Evolutionary conservation across 768 basidiomycete genomes (phyloP).

Genomic region (Paxillus ammoniavirescens): DNA sequence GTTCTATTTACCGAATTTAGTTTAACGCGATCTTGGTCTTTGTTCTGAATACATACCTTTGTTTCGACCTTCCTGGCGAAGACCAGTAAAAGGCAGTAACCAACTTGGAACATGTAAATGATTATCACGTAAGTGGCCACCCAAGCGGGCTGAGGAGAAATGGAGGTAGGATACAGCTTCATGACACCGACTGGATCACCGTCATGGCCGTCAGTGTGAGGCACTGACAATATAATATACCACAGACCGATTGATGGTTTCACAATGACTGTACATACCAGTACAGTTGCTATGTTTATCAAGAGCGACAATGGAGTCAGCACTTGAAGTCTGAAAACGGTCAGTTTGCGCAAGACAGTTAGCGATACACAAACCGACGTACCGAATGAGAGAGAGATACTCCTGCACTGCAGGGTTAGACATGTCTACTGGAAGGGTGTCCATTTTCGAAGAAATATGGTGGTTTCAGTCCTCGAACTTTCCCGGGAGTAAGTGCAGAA

Average conservation of each 20-base stretch:
- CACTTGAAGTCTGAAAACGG: constrained; percentile 63
- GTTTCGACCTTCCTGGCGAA: constrained; percentile 73
- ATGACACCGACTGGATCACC: constrained; percentile 46
- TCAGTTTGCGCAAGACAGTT: neutral
- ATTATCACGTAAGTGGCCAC: constrained; percentile 60
- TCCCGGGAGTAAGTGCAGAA: neutral
- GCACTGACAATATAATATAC: neutral
- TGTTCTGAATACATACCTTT: constrained; percentile 48
- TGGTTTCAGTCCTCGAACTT: neutral
- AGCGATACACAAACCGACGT: constrained; percentile 4
- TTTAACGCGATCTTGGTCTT: neutral
- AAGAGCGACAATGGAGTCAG: constrained; percentile 82
- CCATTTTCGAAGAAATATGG: constrained; percentile 37
- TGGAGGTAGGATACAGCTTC: constrained; percentile 57
- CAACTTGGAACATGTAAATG: constrained; percentile 68
- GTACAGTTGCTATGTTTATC: constrained; percentile 69
- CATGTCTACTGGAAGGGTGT: constrained; percentile 55
- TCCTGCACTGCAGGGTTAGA: constrained; percentile 62
- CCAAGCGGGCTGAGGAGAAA: constrained; percentile 62
- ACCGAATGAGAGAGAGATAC: constrained; percentile 64
- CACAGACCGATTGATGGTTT: constrained; percentile 58
- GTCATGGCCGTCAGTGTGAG: neutral
- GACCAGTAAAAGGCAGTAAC: constrained; percentile 80
- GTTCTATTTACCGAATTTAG: constrained; percentile 36
- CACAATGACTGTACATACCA: constrained; percentile 67